Conservation (phyloP, 139 green algal genomes). For the Zygnema cylindricum region DNA sequence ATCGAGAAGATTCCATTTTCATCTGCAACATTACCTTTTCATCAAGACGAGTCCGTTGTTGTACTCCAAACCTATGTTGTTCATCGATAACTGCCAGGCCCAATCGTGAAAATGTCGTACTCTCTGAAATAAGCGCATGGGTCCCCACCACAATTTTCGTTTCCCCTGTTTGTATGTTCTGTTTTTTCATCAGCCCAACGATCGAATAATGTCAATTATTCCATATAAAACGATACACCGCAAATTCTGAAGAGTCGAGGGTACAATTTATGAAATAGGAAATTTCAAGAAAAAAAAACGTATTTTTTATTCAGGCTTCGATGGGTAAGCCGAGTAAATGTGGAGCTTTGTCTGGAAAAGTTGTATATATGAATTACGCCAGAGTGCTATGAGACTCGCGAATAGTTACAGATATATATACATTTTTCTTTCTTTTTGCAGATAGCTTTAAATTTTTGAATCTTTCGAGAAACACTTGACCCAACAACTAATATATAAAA, state of each 20-base stretch:
- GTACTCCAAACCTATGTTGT: slow-evolving; percentile 81
- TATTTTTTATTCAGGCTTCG: background rate
- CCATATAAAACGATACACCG: background rate
- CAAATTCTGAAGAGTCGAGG: background rate
- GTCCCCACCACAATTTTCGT: slow-evolving; percentile 83
- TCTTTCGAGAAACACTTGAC: too few relatives aligned
- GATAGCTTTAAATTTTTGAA: too few relatives aligned
- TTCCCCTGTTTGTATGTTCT: slow-evolving; percentile 64
- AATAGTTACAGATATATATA: too few relatives aligned
- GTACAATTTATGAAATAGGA: background rate
- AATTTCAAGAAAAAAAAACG: background rate
- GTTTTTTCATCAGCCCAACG: background rate
- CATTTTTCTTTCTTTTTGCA: too few relatives aligned
- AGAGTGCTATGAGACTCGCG: too few relatives aligned
- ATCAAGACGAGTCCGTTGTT: slow-evolving; percentile 54
- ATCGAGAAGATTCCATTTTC: background rate
- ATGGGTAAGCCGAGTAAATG: too few relatives aligned
- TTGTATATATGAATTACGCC: too few relatives aligned
- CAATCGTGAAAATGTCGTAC: slow-evolving; percentile 75
- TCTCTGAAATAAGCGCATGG: slow-evolving; percentile 80
- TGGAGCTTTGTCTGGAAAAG: too few relatives aligned
- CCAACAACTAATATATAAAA: too few relatives aligned
- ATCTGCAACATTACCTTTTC: slow-evolving; percentile 39
- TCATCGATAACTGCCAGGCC: slow-evolving; percentile 91
- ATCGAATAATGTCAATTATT: background rate